Evolutionary conservation across 2,329 filamentous ascomycete genomes (phyloP), one percentile per base, ranked within the genome.

Genomic region (Juglanconis sp.): DNA sequence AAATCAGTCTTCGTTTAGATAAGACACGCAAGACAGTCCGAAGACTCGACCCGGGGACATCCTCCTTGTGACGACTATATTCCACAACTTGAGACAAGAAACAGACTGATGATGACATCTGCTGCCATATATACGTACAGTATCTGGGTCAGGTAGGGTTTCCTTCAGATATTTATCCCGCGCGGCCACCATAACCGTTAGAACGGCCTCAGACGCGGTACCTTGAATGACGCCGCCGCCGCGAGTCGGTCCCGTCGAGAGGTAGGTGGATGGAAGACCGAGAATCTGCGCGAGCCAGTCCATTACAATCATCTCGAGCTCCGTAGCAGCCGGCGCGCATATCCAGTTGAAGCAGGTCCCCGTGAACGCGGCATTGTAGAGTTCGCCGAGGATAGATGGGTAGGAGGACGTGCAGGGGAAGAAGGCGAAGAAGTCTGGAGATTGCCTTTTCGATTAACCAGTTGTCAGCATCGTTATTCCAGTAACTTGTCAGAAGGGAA

Each of bases 261-360:
- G 77, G 71, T 88, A 97, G 66, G 84, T 88, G 9, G 82, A 75
- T 0, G 94, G 92, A 30, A 97, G 78, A 1, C 78, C 85, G 11
- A 97, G 75, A 8, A 91, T 82, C 72, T 89, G 85, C n/a, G 89
- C 91, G 3, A 97, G 78, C 93, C 94, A 98, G 75, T 98, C 94
- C 72, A 97, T 82, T 47, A 96, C 89, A 30, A 97, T 83, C 0
- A 92, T 96, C 79, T 98, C 94, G 50, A 98, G 83, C 77, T 98
- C 94, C 0, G 94, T 98, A n/a, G 95, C 88, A 5, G 90, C 92
- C 0, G 94, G 94, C 7, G 88, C 92, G 76, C 94, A 97, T 64
- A 96, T 87, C 94, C 94, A 98, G 76, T 97, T 98, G 81, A 98
- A 98, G 40, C 92, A 92, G 1, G 94, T 92, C 13, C 91, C 91